A percentile compares a stretch with the other conserved stretches of the same genome.
Conservation (phyloP, 73 alveolate species). For the Paramecium pentaurelia region DNA sequence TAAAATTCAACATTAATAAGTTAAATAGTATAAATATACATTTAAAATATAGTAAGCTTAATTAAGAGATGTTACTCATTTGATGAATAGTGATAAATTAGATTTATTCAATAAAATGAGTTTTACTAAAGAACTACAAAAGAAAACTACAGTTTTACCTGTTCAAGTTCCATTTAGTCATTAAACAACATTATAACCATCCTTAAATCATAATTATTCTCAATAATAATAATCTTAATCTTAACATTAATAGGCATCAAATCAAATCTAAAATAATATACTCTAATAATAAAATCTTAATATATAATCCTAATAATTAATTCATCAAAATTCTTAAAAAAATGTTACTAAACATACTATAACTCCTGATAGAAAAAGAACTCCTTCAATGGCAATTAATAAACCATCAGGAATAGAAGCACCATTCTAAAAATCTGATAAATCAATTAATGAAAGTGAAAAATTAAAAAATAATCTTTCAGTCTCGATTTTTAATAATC, state of each 20-base stretch:
- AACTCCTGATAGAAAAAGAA: conserved; percentile 44
- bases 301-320: background rate
- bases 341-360: background rate
- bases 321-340: background rate
- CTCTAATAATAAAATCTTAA: background rate
- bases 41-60: background rate
- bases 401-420: background rate
- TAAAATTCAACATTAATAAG: background rate
- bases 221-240: background rate
- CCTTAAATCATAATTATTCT: background rate
- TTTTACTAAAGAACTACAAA: conserved; percentile 36
- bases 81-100: conserved; percentile 17
- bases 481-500: conserved; percentile 17
- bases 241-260: background rate
- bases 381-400: background rate
- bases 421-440: background rate
- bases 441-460: background rate
- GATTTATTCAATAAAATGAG: conserved; percentile 2
- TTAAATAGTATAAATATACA: background rate
- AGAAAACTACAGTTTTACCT: background rate
- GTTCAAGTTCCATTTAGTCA: background rate
- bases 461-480: background rate
- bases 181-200: background rate
- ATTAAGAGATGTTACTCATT: conserved; percentile 16
- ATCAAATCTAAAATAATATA: background rate